Evolutionary conservation across 78 protist genomes (phyloP), one percentile per base, ranked within the genome.

Genomic region (Tieghemostelium lacteum): DNA sequence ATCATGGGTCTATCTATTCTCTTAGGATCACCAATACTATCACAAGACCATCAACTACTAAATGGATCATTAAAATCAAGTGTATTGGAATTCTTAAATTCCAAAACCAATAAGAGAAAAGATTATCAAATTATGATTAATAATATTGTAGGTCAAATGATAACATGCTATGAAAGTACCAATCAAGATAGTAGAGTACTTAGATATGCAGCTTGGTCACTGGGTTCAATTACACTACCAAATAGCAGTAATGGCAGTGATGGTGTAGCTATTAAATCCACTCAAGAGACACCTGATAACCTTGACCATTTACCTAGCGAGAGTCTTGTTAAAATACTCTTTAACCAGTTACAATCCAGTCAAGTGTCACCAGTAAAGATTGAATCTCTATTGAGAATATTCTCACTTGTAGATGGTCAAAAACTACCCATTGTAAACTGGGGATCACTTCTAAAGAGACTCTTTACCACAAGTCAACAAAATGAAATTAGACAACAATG

Each of bases 361-460:
- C 37, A 66, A 66, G 22, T 2, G 0, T 39, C 12, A 24, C 24
- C 14, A 17, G 16, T 5, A 40, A 17, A 33, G 0, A 60, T 80
- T 17, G 75, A 60, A 37, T 39, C 55, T 3, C 55, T 40, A 2
- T 26, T 80, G 5, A 50, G 57, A 17, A n/a, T 80, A 8, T 40
- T 80, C 2, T 14, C 52, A 26, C 19, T 39, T 19, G 20, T 65
- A 5, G 88, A 80, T 66, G 63, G 70, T 2, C 6, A 54, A 2
- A 49, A 57, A 29, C 45, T 80, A 22, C 88, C 88, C 34, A 55
- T 80, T 19, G 88, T 80, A 19, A 80, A 80, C 20, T 80, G 88
- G 88, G 75, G 88, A 14, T 54, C 75, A 5, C 12, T 80, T 71
- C 33, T 80, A 8, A 80, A 80, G 34, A 49, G 69, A 55, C 14